These are phyloP conservation scores for Trichophyton verrucosum DNA, from an alignment of 2,329 filamentous ascomycete species.

Conservation along the genomic window DNA sequence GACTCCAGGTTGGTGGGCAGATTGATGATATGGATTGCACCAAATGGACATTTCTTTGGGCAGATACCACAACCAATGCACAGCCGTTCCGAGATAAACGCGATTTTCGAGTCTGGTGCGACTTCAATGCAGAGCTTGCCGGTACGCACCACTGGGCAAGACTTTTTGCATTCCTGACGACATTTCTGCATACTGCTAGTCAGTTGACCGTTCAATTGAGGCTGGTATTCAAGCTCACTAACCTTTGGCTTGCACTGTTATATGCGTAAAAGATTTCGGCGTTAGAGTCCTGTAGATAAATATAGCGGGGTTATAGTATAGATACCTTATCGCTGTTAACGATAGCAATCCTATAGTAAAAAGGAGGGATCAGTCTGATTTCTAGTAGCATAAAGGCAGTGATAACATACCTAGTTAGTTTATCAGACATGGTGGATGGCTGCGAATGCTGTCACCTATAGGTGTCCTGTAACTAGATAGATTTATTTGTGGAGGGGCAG, in stretches of 20 bases:
- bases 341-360: slow-evolving; percentile 71
- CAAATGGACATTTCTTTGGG: slow-evolving; percentile 97
- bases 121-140: slow-evolving; percentile 98
- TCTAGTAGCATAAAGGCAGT: neutral
- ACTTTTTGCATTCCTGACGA: slow-evolving; percentile 97
- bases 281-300: neutral
- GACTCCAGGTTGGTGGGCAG: slow-evolving; percentile 97
- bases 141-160: slow-evolving; percentile 90
- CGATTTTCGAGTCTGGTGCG: slow-evolving; percentile 72
- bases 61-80: slow-evolving; percentile 99
- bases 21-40: slow-evolving; percentile 99
- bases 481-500: neutral
- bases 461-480: neutral
- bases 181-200: slow-evolving; percentile 58
- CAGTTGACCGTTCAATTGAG: neutral
- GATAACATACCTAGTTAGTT: slow-evolving; percentile 68
- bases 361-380: slow-evolving; percentile 12
- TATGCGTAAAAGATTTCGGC: neutral
- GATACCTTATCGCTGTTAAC: slow-evolving; percentile 95
- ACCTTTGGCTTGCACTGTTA: slow-evolving; percentile 77
- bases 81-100: slow-evolving; percentile 91
- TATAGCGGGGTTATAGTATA: slow-evolving; percentile 16
- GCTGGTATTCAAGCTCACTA: slow-evolving; percentile 18
- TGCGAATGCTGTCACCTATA: neutral
- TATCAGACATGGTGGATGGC: slow-evolving; percentile 63